Conservation (phyloP, 768 basidiomycete species). For the Tricholoma terreum region DNA sequence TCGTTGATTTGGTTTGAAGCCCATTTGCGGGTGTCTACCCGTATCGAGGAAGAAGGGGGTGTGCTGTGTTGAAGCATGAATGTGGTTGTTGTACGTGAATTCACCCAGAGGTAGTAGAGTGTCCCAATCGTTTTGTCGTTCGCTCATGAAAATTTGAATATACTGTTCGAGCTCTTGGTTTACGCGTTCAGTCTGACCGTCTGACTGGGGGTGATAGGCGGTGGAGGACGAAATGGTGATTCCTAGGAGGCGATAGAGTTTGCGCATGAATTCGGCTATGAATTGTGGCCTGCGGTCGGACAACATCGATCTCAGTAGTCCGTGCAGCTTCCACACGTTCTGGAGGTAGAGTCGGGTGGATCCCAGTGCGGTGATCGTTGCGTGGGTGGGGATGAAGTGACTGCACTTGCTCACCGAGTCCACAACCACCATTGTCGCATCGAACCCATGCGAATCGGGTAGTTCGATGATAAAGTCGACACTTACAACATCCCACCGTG, state of each 20-base stretch:
- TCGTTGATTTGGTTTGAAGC: neutral
- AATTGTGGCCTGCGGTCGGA: neutral
- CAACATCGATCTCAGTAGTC: neutral
- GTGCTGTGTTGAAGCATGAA: slow-evolving; percentile 7
- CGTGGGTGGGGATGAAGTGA: slow-evolving; percentile 1
- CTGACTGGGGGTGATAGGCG: slow-evolving; percentile 5
- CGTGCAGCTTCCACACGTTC: neutral
- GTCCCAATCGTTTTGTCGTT: slow-evolving; percentile 2
- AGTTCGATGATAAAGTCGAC: slow-evolving; percentile 3
- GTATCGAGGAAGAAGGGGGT: slow-evolving; percentile 13
- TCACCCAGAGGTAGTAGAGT: neutral
- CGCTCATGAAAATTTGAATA: neutral
- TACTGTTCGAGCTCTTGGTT: slow-evolving; percentile 11
- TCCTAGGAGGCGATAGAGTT: neutral
- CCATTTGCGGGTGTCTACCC: slow-evolving; percentile 11
- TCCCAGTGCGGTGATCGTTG: slow-evolving; percentile 12
- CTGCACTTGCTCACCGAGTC: neutral
- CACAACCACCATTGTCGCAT: slow-evolving; percentile 3
- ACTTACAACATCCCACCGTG: slow-evolving; percentile 1
- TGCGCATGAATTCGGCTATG: neutral
- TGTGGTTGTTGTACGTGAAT: slow-evolving; percentile 14
- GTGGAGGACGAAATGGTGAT: neutral
- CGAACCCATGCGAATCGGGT: neutral
- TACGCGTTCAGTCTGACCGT: slow-evolving; percentile 6
- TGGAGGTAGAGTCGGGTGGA: neutral